Percentiles rank a stretch among this genome's conserved stretches.
Conservation (phyloP, 2,329 filamentous ascomycete species). For the Dothistroma pini region DNA sequence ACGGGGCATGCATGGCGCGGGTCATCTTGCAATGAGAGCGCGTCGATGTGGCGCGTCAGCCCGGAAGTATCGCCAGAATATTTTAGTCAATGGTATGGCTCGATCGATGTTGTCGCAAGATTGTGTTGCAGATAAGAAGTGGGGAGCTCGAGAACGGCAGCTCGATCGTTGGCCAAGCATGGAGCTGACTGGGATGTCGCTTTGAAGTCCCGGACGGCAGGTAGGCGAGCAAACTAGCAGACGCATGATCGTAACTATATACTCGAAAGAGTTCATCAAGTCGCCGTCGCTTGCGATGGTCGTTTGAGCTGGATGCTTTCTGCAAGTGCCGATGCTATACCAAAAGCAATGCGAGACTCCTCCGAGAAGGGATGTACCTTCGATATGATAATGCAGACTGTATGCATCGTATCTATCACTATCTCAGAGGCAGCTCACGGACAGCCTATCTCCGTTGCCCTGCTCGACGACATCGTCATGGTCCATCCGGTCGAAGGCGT, state of each 20-base stretch:
- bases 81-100: constrained; percentile 12
- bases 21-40: neutral
- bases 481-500: constrained; percentile 69
- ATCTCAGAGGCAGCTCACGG: constrained; percentile 4
- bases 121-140: constrained; percentile 21
- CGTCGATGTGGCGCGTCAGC: neutral
- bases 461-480: constrained; percentile 42
- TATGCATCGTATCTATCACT: constrained; percentile 9
- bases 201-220: neutral
- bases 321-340: neutral
- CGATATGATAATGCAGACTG: constrained; percentile 1
- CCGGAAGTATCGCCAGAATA: neutral
- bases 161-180: neutral
- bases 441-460: constrained; percentile 15
- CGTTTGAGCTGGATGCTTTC: neutral
- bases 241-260: constrained; percentile 5
- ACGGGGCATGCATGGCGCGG: constrained; percentile 9
- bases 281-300: neutral
- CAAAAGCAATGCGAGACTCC: neutral
- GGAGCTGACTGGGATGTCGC: neutral
- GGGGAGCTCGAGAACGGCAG: constrained; percentile 11
- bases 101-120: constrained; percentile 4
- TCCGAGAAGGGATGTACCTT: neutral
- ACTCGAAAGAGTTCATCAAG: constrained; percentile 8
- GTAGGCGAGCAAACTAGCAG: neutral